Base-by-base conservation (phyloP, 2,329 filamentous ascomycete genomes). In the Talaromyces verruculosus region DNA sequence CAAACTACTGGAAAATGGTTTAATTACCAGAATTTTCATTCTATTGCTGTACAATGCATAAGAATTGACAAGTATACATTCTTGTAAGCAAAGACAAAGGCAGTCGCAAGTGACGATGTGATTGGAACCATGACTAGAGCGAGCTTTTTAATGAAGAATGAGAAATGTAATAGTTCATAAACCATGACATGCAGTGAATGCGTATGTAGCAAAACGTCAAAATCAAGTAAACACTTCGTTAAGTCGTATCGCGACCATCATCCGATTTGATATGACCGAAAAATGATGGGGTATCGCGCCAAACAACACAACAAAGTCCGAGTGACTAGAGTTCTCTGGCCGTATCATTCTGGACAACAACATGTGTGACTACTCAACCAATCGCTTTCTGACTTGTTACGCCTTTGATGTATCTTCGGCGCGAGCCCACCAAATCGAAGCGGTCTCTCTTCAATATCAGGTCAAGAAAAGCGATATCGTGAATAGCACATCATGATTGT, bases 401-500 rank as follows among this genome's bases (percentile, higher is more conserved):
- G 39, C 60, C 45, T 61, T 37, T 41, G 43, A 30, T n/a, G 15
- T 19, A 43, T 33, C 35, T 51, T 55, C 47, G 61, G 61, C 35
- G 47, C 25, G 47, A 49, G 61, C 51, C 41, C 51, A 47, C 57
- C 51, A 60, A 53, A 41, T 63, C 59, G 59, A 63, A 35, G 35
- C 35, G 45, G 61, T 43, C 39, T 25, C 35, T 51, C 61, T 66
- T 43, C 55, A 35, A 43, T 62, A 66, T 33, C 53, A 63, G 53
- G 55, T 60, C 53, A 66, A 60, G 55, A 35, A 66, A 64, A 66
- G 39, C 35, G 53, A 59, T 41, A 37, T 66, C 53, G 43, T 59
- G 60, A 33, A 58, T 59, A 60, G 37, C 33, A 63, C 60, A 28
- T 59, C 53, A 66, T 60, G 65, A 59, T 11, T 45, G 33, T n/a